Evolutionary conservation across 306 rosid species (phyloP), one percentile per base, ranked within the genome.

Genomic region (Sicyos baderoa): DNA sequence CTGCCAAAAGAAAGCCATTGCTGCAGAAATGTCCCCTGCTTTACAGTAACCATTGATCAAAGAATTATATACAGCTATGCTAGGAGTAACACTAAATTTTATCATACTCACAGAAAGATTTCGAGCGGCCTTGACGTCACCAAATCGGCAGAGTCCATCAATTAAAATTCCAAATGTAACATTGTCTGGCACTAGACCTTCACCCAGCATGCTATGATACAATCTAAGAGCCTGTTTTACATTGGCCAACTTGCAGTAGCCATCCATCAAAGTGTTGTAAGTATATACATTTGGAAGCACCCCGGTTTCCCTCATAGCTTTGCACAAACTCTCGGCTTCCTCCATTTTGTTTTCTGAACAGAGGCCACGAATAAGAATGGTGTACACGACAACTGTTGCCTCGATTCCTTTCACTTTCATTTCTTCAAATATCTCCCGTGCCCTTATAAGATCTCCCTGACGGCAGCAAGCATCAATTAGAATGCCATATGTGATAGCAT

Each of bases 221-320:
- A 84, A 63, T 13, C 72, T 60, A 64, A 86, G 52, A 23, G 76
- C 89, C 40, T 71, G 72, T 72, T 66, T 78, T 29, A 76, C 79
- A 78, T 81, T 63, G 72, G 81, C 78, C 76, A 68, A 54, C 78
- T 83, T 86, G 80, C 79, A 75, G 69, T 91, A 85, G 53, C 95
- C 95, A 83, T 88, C 86, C 80, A 91, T 82, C 51, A 88, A 74
- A 58, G 86, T 83, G 72, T 80, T 77, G 74, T 83, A 91, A 63
- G 85, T 80, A 65, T 85, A 88, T 78, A 82, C 72, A 78, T 88
- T 86, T 0, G 93, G 95, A 0, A 59, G 40, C 56, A 80, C 83
- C 22, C 86, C 79, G 2, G 70, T 72, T 70, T 79, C 82, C 76
- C 50, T 69, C 95, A 88, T 91, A 29, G 16, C 18, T 62, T 21